Evolutionary conservation across 1,284 basidiomycete species (phyloP).

Genomic region (Cerrena zonata): DNA sequence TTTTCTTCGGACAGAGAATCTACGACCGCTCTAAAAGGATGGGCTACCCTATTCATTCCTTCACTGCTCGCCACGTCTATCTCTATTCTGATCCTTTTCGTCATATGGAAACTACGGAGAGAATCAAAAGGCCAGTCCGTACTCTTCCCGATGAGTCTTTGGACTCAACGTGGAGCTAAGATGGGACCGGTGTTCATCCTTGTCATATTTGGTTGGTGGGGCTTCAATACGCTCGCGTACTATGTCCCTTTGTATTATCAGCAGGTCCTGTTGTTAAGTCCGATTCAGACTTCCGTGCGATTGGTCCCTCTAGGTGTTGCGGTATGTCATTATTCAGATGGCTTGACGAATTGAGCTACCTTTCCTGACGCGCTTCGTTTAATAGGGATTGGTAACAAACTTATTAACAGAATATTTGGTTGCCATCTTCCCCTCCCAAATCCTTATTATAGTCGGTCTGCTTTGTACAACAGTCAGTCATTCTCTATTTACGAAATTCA

Average conservation of each 20-base stretch:
- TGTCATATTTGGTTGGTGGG: slow-evolving; percentile 32
- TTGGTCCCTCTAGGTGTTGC: slow-evolving; percentile 28
- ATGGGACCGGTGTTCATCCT: slow-evolving; percentile 27
- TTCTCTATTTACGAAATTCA: too few species aligned
- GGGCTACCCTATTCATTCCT: slow-evolving; percentile 30
- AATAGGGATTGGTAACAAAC: slow-evolving; percentile 24
- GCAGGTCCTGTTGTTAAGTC: slow-evolving; percentile 27
- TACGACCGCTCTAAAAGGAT: slow-evolving; percentile 26
- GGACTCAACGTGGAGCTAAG: slow-evolving; percentile 28
- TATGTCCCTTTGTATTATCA: slow-evolving; percentile 29
- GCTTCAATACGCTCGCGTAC: slow-evolving; percentile 30
- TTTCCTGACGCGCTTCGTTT: background rate
- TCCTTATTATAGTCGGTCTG: slow-evolving; percentile 25
- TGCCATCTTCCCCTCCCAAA: slow-evolving; percentile 23
- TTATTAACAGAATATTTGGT: slow-evolving; percentile 26
- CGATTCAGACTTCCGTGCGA: slow-evolving; percentile 28
- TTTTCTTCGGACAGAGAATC: slow-evolving; percentile 31
- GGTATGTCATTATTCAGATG: slow-evolving; percentile 6
- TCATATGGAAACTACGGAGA: slow-evolving; percentile 29
- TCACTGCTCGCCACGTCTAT: slow-evolving; percentile 26
- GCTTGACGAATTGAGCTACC: background rate
- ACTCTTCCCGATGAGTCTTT: slow-evolving; percentile 32
- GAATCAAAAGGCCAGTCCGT: slow-evolving; percentile 26
- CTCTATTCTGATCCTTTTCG: slow-evolving; percentile 25
- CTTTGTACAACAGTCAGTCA: slow-evolving; percentile 24